Conservation (phyloP, 148 eudicot species). For the Dianthus caryophyllus region DNA sequence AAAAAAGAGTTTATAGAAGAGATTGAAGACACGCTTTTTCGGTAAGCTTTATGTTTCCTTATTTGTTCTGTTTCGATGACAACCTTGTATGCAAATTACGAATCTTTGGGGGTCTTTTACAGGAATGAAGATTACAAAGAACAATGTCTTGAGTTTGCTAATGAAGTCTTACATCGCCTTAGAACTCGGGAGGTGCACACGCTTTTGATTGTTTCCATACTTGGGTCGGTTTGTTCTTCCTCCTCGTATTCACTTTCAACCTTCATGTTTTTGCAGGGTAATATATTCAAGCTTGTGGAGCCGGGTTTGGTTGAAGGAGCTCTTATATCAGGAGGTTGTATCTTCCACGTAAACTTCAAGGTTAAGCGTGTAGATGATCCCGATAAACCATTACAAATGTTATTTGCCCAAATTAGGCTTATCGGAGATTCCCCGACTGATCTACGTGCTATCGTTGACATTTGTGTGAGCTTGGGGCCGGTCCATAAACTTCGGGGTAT, state of each 20-base stretch:
- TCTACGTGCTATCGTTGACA: background rate
- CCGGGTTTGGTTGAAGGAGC: slow-evolving; percentile 1
- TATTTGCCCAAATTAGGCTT: background rate
- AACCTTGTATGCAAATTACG: background rate
- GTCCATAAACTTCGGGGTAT: slow-evolving; percentile 2
- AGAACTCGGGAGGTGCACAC: background rate
- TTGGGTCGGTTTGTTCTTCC: background rate
- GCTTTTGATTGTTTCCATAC: background rate
- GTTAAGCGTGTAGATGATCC: background rate
- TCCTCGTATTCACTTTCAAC: background rate
- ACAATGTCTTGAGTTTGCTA: background rate
- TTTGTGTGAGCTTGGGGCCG: background rate
- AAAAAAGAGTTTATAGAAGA: background rate
- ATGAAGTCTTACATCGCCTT: background rate
- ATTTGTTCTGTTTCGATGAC: background rate
- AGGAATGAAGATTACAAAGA: slow-evolving; percentile 2
- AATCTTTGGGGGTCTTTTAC: background rate
- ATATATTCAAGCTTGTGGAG: slow-evolving; percentile 4
- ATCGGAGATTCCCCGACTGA: background rate
- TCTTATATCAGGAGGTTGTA: background rate
- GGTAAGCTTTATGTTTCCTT: background rate
- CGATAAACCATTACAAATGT: background rate
- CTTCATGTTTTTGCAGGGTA: background rate
- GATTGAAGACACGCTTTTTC: background rate
- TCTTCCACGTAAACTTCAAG: slow-evolving; percentile 9